Base-by-base conservation (phyloP, 139 green algal genomes). In the Astrephomene gubernaculifera region DNA sequence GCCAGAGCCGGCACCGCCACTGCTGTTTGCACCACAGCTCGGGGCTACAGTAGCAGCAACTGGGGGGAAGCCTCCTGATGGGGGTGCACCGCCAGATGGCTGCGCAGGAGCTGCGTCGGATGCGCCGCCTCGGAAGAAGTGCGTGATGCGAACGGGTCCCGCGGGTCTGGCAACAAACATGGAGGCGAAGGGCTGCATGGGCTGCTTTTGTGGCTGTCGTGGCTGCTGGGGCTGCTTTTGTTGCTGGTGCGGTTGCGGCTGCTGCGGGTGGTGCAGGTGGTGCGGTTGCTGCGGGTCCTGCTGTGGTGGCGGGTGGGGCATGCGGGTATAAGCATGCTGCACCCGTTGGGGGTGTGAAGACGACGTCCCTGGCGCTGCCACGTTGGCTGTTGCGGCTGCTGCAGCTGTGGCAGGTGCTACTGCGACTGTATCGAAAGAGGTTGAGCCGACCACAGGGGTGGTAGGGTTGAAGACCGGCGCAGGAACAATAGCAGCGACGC, bases 381-480 rank as follows among this genome's bases (percentile, higher is more conserved):
- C n/a, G n/a, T n/a, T n/a, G n/a, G n/a, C 49, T n/a, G 36, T 43
- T 86, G 71, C 60, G 27, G 44, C 52, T 74, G 64, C 35, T 75
- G 72, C 85, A 27, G 70, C 44, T 86, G 68, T 54, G 0, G 41
- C 71, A 44, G 33, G 41, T 38, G 31, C 49, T 17, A 57, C 49
- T 17, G 12, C 49, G 49, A 57, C 49, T 12, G 49, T n/a, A n/a
- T n/a, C n/a, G n/a, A n/a, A n/a, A n/a, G n/a, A n/a, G n/a, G n/a
- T n/a, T n/a, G n/a, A n/a, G n/a, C n/a, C n/a, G n/a, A 57, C 49
- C 49, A 17, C 17, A 17, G 27, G 4, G 29, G 61, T n/a, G 27
- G 35, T 9, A 5, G 52, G 4, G 38, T 24, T 71, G 41, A 4
- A n/a, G 7, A 2, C 21, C 71, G 2, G 12, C 29, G 21, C 67